Evolutionary conservation across 768 basidiomycete species (phyloP), one percentile per base, ranked within the genome.

Genomic region (Nevesoporus exiguus): DNA sequence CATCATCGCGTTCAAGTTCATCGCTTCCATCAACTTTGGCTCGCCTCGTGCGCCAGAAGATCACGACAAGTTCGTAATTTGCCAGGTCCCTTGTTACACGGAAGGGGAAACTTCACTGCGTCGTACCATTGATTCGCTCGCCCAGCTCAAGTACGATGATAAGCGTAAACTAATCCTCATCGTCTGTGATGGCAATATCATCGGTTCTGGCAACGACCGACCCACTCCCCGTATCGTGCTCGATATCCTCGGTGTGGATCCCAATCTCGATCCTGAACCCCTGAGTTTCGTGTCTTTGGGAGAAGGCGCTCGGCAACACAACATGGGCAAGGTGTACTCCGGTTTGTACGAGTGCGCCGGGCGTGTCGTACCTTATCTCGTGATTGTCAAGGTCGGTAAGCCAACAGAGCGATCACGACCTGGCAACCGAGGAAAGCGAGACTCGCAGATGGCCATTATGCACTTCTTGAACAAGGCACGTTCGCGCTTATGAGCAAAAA

Each of bases 61-160:
- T 63, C 93, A 94, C 67, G 94, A 97, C 77, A 97, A 97, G 73
- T 97, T 97, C 61, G 89, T 97, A 59, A 93, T 95, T 63, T 98
- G 95, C 68, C 96, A 98, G 66, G 94, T 98, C 0, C 96, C 96
- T 30, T 98, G 96, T 80, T 98, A 99, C 69, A 98, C 96, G 5
- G 96, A 99, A 78, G 96, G 94, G 59, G 89, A 94, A 58, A 69
- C 76, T 17, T 97, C 93, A 5, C 76, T 99, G 49, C 80, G 90
- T 47, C 79, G 77, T 62, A 97, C 95, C 3, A 96, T 99, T 66
- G 93, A 98, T 67, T 96, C 94, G 5, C 76, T 99, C 54, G 93
- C 96, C 2, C 84, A 89, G 69, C 78, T 96, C 72, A 95, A 92
- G 72, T 99, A 98, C 64, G 96, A 99, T 65, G 96, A 99, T 76